Conservation (phyloP, 176 grass and related monocot genomes). For the Oryza punctata region DNA sequence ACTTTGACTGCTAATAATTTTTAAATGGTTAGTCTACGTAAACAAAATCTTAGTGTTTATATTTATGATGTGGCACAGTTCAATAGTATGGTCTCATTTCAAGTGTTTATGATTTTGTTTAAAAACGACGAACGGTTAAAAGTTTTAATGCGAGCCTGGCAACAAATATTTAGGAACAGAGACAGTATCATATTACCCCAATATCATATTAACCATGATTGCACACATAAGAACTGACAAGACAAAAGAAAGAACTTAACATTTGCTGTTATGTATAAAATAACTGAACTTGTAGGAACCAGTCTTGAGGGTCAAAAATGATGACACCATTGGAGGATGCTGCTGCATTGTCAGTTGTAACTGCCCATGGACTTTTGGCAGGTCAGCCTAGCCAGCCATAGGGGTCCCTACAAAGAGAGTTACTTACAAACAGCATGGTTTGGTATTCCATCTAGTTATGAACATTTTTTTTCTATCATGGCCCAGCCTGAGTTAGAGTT, state of each 20-base stretch:
- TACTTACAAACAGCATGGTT: slow-evolving; percentile 32
- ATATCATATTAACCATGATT: slow-evolving; percentile 18
- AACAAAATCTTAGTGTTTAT: no score
- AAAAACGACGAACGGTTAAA: no score
- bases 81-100: no score
- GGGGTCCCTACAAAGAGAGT: slow-evolving; percentile 4
- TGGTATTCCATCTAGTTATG: slow-evolving; percentile 21
- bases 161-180: no score
- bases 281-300: slow-evolving; percentile 7
- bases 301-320: slow-evolving; percentile 52
- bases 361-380: slow-evolving; percentile 78
- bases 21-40: no score
- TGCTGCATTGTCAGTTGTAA: slow-evolving; percentile 63
- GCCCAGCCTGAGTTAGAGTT: slow-evolving; percentile 44
- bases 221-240: slow-evolving; percentile 9
- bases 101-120: no score
- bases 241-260: not conserved
- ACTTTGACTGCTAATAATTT: no score
- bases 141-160: no score
- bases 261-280: slow-evolving; percentile 3
- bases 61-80: no score
- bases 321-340: slow-evolving; percentile 57
- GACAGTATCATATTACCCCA: not conserved
- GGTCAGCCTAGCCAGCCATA: slow-evolving; percentile 50
- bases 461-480: slow-evolving; percentile 22